Conservation (phyloP, 257 asterid species). For the Solanum chilense region DNA sequence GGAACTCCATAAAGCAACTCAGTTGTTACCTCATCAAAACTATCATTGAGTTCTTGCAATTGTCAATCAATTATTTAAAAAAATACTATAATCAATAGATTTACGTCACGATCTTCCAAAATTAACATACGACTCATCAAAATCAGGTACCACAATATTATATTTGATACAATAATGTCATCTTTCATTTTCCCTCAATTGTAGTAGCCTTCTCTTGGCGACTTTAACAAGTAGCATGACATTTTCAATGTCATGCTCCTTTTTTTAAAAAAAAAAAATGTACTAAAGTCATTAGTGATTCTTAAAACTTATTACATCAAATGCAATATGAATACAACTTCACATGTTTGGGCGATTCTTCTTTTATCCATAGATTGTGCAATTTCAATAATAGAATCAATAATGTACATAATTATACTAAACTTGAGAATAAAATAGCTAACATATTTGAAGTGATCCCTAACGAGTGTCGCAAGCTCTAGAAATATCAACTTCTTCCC, state of each 20-base stretch:
- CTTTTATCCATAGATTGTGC: background rate
- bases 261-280: background rate
- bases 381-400: background rate
- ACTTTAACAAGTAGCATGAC: background rate
- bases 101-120: background rate
- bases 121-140: background rate
- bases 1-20: background rate
- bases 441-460: background rate
- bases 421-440: no score
- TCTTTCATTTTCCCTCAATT: background rate
- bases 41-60: background rate
- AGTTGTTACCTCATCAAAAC: background rate
- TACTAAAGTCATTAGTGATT: background rate
- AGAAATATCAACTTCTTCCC: background rate
- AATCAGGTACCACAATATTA: background rate
- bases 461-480: background rate
- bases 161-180: background rate
- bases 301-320: background rate
- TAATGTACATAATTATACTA: no score
- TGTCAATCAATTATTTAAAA: background rate
- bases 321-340: background rate
- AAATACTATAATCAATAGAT: background rate
- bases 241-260: no score
- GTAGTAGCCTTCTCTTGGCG: background rate
- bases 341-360: background rate